Conservation (phyloP, 495 filamentous ascomycete genomes). For the Niebla homalea region DNA sequence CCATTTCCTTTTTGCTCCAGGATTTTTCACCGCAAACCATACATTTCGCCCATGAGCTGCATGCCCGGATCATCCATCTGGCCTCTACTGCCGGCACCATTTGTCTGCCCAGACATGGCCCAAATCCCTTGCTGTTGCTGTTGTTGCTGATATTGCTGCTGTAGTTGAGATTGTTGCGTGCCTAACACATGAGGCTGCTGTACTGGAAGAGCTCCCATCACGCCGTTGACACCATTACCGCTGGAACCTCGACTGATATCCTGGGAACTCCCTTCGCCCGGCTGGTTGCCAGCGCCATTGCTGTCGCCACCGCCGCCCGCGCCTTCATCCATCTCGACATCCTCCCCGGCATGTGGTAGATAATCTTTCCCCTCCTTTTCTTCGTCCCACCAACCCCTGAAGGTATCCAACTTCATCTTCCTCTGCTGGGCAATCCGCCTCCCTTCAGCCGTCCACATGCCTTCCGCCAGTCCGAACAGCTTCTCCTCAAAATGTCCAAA, state of each 20-base stretch:
- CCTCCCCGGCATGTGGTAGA: background rate
- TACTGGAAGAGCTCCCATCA: background rate
- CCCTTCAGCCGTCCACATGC: slow-evolving; percentile 60
- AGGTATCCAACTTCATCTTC: slow-evolving; percentile 40
- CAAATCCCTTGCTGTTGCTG: background rate
- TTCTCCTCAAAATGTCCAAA: slow-evolving; percentile 59
- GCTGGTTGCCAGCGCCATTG: background rate
- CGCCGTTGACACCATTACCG: background rate
- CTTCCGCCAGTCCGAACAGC: slow-evolving; percentile 41
- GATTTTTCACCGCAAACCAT: background rate
- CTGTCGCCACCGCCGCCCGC: too few relatives aligned
- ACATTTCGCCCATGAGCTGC: slow-evolving; percentile 3
- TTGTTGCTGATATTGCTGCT: background rate
- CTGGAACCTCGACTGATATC: background rate
- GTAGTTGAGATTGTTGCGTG: background rate
- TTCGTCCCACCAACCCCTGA: slow-evolving; percentile 44
- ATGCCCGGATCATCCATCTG: background rate
- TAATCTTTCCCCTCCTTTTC: slow-evolving; percentile 4
- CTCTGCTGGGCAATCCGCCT: slow-evolving; percentile 40
- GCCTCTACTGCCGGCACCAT: background rate
- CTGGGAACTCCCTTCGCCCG: background rate
- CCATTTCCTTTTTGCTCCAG: too few relatives aligned
- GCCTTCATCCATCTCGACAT: background rate
- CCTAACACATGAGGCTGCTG: background rate
- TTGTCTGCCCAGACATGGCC: background rate